Evolutionary conservation across 306 rosid genomes (phyloP).

Genomic region (Vigna trinervia): DNA sequence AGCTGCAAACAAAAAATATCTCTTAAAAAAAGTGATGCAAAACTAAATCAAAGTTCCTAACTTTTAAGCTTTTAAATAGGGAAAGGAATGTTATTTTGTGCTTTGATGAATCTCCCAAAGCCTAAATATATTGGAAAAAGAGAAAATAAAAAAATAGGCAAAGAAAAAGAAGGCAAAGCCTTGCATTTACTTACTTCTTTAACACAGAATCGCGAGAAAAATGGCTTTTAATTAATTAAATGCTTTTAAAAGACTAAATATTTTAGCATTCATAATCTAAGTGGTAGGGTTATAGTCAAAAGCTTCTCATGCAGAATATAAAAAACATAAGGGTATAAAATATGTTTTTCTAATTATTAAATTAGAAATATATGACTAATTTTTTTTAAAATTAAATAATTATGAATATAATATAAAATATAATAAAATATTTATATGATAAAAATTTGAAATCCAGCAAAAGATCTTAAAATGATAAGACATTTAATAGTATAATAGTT

Average conservation of each 20-base stretch:
- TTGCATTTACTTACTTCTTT: neutral
- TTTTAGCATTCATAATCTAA: slow-evolving; percentile 6
- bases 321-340: too few species aligned
- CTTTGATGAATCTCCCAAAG: neutral
- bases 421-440: neutral
- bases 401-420: too few species aligned
- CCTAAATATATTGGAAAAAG: neutral
- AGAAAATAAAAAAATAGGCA: neutral
- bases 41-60: neutral
- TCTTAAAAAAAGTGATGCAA: neutral
- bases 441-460: neutral
- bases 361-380: too few species aligned
- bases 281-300: slow-evolving; percentile 8
- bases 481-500: neutral
- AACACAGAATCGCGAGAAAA: slow-evolving; percentile 37
- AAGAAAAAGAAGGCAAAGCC: slow-evolving; percentile 24
- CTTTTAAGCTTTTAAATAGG: slow-evolving; percentile 29
- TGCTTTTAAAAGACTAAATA: slow-evolving; percentile 15
- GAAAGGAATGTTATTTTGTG: slow-evolving; percentile 33
- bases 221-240: slow-evolving; percentile 35
- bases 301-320: neutral
- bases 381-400: too few species aligned
- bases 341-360: too few species aligned
- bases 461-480: neutral
- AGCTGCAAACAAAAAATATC: neutral